phyloP scores from a whole-genome alignment of 768 basidiomycete species.

The Tylopilus sp. region DNA sequence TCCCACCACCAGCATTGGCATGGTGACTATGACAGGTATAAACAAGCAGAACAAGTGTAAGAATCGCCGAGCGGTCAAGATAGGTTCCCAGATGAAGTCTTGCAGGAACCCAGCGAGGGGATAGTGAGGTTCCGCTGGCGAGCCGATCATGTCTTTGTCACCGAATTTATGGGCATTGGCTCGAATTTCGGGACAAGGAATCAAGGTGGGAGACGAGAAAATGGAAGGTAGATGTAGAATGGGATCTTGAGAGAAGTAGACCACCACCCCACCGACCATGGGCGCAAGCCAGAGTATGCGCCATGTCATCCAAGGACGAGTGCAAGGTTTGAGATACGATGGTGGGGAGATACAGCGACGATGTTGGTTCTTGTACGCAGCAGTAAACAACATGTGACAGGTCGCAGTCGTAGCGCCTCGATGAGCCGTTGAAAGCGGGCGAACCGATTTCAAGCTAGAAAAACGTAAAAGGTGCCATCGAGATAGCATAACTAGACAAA shows the following conservation, averaged over 20 bases:
- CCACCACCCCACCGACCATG: conserved; percentile 48
- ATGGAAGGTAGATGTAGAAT: conserved; percentile 43
- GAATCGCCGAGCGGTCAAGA: conserved; percentile 81
- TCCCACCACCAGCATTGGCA: conserved; percentile 81
- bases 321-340: conserved; percentile 18
- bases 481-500: conserved; percentile 29
- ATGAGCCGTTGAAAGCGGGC: conserved; percentile 8
- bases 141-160: conserved; percentile 46
- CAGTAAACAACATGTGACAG: conserved; percentile 29
- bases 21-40: conserved; percentile 77
- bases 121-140: conserved; percentile 61
- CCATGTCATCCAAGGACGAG: conserved; percentile 26
- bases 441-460: conserved; percentile 24
- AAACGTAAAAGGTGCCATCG: conserved; percentile 24
- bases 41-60: conserved; percentile 80
- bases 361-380: conserved; percentile 1
- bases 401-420: background rate
- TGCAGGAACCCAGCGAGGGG: conserved; percentile 45
- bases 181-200: conserved; percentile 36
- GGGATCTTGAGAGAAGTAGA: conserved; percentile 46
- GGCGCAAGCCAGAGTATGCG: conserved; percentile 52
- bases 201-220: conserved; percentile 49
- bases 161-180: conserved; percentile 17
- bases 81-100: conserved; percentile 73
- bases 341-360: conserved; percentile 10